Evolutionary conservation across 1,284 basidiomycete genomes (phyloP), one percentile per base, ranked within the genome.

Genomic region (Irpex sp.): DNA sequence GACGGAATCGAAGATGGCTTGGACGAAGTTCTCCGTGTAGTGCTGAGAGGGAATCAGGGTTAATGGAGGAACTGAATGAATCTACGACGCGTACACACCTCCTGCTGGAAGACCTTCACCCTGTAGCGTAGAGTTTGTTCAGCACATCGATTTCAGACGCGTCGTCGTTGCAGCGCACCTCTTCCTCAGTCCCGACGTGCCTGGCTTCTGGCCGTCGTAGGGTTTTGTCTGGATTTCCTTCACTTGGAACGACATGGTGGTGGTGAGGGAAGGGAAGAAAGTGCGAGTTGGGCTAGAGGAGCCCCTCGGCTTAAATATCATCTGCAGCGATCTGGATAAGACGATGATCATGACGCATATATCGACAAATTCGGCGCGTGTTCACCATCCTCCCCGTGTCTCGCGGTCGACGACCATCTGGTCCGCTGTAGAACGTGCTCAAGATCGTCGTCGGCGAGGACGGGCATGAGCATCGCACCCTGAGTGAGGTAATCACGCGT

Each of bases 11-110:
- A 99, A 88, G 78, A 95, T 99, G 69, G 95, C 82, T 78, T 98
- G 97, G 64, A 98, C 78, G 73, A 99, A 99, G 85, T 99, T 99
- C 79, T 99, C 97, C 55, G 97, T 99, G 82, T 99, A 99, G 81
- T 98, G 88, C 89, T 94, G 62, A 53, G 46, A 54, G 51, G 7
- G 67, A 55, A 59, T 21, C 36, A 51, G 49, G 58, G 49, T 21
- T 8, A 50, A 17, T 9, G 21, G 26, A 5, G 26, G 4, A 35
- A 33, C 13, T 37, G 33, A 31, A 56, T 21, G 51, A 59, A 49
- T 62, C 59, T 61, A 55, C 60, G 58, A 57, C 57, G 58, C 66
- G 66, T 65, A 67, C 81, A 65, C 70, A 91, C 92, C 85, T 92
- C 83, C 75, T 94, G 88, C 77, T 96, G 91, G 83, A 95, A 96